Evolutionary conservation across 2,329 filamentous ascomycete genomes (phyloP), one percentile per base, ranked within the genome.

Genomic region (Aspergillus pseudotamarii): DNA sequence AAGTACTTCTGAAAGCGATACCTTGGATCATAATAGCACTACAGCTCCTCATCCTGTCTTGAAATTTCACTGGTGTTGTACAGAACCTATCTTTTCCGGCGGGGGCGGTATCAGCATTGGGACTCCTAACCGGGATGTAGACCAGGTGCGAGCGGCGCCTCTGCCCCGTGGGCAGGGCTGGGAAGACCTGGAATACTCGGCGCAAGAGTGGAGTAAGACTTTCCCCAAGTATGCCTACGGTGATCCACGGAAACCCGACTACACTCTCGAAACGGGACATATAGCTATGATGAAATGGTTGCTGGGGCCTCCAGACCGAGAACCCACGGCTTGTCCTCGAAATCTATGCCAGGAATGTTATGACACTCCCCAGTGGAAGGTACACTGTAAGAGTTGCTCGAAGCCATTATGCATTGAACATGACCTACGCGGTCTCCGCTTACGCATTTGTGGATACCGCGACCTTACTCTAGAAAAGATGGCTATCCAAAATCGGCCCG

Each of bases 31-130:
- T 38, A 70, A 74, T 38, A 70, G 73, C 38, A 67, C 72, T 30
- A 72, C 76, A 30, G 63, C 71, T 19, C 70, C 79, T 54, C 81
- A 82, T 41, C 83, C 84, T 14, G 82, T 80, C 61, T 76, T 86
- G 62, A 85, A 83, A 60, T 85, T 86, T 72, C 81, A 83, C 66
- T 88, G 85, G 85, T 88, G 85, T 70, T 88, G 85, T 66, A 81
- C 85, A 4, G 85, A 87, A 67, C 85, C 85, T 19, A 82, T 86
- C 57, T 87, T 87, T 68, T 87, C 85, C 30, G 85, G 85, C 11
- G 85, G 85, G 11, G 85, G 85, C 55, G 85, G 85, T 16, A 87
- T 88, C 64, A 85, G 83, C 41, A 84, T 87, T 58, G 76, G 84
- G 16, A 83, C 83, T n/a, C 80, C 80, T 3, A 82, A 80, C 64